Evolutionary conservation across 2,329 filamentous ascomycete species (phyloP), one percentile per base, ranked within the genome.

Genomic region (Xenoacremonium recifei): DNA sequence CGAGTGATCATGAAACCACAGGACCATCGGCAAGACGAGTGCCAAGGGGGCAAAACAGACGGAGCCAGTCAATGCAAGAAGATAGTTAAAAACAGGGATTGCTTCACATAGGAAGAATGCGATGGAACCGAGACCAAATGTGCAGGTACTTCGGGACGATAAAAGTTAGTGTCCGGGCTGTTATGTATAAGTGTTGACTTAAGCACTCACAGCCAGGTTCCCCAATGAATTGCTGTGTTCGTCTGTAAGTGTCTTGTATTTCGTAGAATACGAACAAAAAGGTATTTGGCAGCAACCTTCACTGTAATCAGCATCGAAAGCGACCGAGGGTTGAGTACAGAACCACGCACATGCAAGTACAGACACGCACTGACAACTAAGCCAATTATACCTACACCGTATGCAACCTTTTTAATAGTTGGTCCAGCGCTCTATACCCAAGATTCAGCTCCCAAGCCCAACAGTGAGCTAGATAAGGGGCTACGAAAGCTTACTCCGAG

Each of bases 371-470:
- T 53, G 34, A 53, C 50, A 11, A 53, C 35, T 6, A 47, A 42
- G 6, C 45, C 45, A 4, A 74, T 64, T 7, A 83, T 57, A 3
- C 71, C 80, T 32, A 84, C 67, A 3, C 80, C 81, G 51, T 84
- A 85, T 0, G 77, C 63, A 0, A 83, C 69, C 58, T 79, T 82
- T 64, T 84, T 83, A 49, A 84, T 66, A 1, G 69, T 72, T 4
- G 68, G 65, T 7, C 81, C 80, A 0, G 81, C 81, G 27, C 73
- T 79, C 6, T n/a, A n/a, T n/a, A n/a, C n/a, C n/a, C n/a, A n/a
- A n/a, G n/a, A n/a, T n/a, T n/a, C n/a, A n/a, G n/a, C n/a, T n/a
- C n/a, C n/a, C n/a, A n/a, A n/a, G n/a, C n/a, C n/a, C n/a, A n/a
- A n/a, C n/a, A n/a, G n/a, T n/a, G n/a, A n/a, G n/a, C n/a, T n/a